Conservation (phyloP, 257 asterid genomes). For the Paraleonurus japonicus region DNA sequence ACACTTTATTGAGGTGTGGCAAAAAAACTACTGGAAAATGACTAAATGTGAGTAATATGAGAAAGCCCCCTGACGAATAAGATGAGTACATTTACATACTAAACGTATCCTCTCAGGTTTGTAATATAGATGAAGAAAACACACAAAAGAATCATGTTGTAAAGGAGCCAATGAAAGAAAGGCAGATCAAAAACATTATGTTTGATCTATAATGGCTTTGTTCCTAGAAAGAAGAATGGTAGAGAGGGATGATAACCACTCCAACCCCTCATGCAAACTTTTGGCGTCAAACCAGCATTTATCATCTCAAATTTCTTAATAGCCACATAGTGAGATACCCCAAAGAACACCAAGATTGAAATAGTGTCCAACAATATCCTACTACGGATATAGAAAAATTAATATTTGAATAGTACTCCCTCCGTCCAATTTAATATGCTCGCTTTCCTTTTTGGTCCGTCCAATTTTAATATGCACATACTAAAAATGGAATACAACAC, state of each 20-base stretch:
- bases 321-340: not conserved
- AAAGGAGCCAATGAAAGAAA: not conserved
- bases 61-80: not conserved
- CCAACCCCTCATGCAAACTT: not conserved
- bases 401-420: not conserved
- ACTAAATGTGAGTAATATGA: slow-evolving; percentile 1
- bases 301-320: slow-evolving; percentile 1
- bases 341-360: not conserved
- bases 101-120: not conserved
- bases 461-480: too few species aligned
- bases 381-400: not conserved
- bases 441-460: too few species aligned
- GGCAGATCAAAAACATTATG: not conserved
- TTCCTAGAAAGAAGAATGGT: not conserved
- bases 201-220: not conserved
- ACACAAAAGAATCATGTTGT: not conserved
- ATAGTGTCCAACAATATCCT: not conserved
- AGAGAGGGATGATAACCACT: not conserved
- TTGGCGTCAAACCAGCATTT: slow-evolving; percentile 18
- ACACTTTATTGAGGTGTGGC: not conserved
- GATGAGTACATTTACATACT: not conserved
- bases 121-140: not conserved
- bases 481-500: too few species aligned
- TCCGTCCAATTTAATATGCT: too few species aligned
- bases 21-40: not conserved